Base-by-base conservation (phyloP, 768 basidiomycete species). In the Trametopsis cervina region DNA sequence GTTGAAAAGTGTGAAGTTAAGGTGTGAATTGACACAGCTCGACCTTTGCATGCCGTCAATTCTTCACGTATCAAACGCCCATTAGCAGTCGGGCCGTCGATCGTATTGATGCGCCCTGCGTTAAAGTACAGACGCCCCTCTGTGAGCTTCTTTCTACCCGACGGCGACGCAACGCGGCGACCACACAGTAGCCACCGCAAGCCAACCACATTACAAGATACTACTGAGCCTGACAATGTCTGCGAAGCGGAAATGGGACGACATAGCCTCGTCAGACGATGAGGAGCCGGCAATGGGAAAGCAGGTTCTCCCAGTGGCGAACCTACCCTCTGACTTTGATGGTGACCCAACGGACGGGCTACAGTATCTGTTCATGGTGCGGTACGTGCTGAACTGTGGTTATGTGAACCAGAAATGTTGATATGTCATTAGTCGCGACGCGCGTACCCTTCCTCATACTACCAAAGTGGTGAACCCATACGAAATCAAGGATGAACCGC, bases 231-330 rank as follows among this genome's bases (percentile, higher is more conserved):
- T 39, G 37, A 11, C 6, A 1, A 44, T 52, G 51, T 27, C 46
- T 11, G 23, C 50, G 57, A 85, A 85, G 66, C 78, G 81, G 55
- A 85, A 80, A 62, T 64, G 75, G 54, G 68, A 71, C 4, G 70
- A 77, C 10, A 39, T 59, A 2, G 73, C 75, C 17, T 73, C 74
- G 56, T 75, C 71, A 4, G 80, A 83, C 39, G 76, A 78, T 6
- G 84, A 86, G 0, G 80, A 83, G 43, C 69, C 75, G 13, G 62
- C 72, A 6, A 73, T 78, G 43, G 86, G 86, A 37, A 78, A 68
- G 53, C 87, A 89, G 64, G 84, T 77, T 21, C 71, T 91, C 2
- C 89, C 89, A 15, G 85, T 91, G n/a, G 88, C 89, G 17, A 74
- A 81, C 57, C 73, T 91, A 42, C 85, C 87, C n/a, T 60, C 67